Percentiles rank a stretch among this genome's conserved stretches.
Evolutionary conservation across 345 rosid genomes (phyloP).

Genomic region (Xanthoceras sorbifolium): DNA sequence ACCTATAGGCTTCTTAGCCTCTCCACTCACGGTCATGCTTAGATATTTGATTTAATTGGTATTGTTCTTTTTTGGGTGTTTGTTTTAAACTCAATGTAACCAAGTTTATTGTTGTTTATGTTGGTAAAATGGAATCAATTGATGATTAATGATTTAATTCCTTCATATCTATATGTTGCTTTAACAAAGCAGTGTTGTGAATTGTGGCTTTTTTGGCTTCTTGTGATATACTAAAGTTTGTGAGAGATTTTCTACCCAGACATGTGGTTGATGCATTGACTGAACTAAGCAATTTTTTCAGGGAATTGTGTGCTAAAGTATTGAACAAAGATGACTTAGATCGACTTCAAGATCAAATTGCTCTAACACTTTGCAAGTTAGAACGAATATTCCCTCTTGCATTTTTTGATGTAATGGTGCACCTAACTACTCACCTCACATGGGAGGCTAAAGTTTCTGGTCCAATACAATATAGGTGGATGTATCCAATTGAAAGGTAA

Average conservation of each 20-base stretch:
- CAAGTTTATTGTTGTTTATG: too few species aligned
- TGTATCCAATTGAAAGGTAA: neutral
- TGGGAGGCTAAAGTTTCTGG: neutral
- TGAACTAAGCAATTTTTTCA: too few species aligned
- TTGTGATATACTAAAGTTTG: too few species aligned
- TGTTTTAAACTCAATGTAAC: too few species aligned
- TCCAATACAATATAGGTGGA: constrained; percentile 3
- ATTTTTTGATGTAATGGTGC: constrained; percentile 12
- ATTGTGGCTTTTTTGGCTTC: too few species aligned
- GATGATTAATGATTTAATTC: too few species aligned
- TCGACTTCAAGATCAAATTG: neutral
- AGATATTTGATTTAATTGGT: constrained; percentile 31
- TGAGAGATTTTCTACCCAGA: neutral
- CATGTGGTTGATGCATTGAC: neutral
- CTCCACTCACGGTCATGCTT: constrained; percentile 29
- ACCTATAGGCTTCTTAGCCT: constrained; percentile 31
- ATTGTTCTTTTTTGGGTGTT: too few species aligned
- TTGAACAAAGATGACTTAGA: neutral
- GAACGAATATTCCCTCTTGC: neutral
- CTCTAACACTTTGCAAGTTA: neutral
- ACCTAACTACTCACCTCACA: constrained; percentile 4
- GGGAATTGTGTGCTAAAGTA: constrained; percentile 6
- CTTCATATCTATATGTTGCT: too few species aligned
- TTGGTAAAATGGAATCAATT: too few species aligned
- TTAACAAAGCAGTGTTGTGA: too few species aligned